Base-by-base conservation (phyloP, 352 stramenopile species). In the Globisporangium canariense region DNA sequence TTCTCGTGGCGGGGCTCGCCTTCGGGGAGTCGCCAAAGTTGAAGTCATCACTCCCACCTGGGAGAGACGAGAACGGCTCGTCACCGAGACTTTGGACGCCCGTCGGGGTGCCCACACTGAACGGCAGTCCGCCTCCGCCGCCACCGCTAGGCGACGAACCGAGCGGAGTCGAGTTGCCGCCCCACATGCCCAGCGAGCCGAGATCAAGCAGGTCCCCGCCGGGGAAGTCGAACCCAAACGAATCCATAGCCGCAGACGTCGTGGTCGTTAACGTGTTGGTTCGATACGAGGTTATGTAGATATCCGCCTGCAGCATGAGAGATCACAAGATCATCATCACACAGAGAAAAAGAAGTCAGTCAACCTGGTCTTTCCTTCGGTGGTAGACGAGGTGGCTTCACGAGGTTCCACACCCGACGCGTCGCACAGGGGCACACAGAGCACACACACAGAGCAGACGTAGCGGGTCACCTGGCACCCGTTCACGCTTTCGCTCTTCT, bases 41-140 rank as follows among this genome's bases (percentile, higher is more conserved):
- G 38, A 94, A 92, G 60, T 92, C 86, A 47, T 90, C 79, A 54
- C 81, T 79, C 40, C 71, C 70, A 4, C 64, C 70, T 2, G 69
- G 73, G 56, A 85, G 75, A 6, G 74, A 62, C 16, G 75, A 73
- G 56, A 94, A 94, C 5, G 80, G 75, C 58, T 94, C 83, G 49
- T 94, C 86, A 18, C 83, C 85, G 14, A 96, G 77, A 60, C 85
- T 93, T 64, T 89, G 83, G 7, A 96, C 80, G 51, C 87, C 87
- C 32, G 87, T 94, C 34, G 87, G 87, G 1, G 87, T 96, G 4
- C 87, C 87, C 46, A 96, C 83, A 67, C 84, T 94, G 66, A 96
- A 94, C 6, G 87, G 87, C 30, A 96, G 65, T 65, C 68, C 60
- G 10, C 60, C 58, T 46, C 80, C 88, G 2, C 59, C 68, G 38